These are phyloP conservation scores for Coemansia biformis DNA, from an alignment of 192 early-diverging fungal genomes.

Conservation along the genomic window DNA sequence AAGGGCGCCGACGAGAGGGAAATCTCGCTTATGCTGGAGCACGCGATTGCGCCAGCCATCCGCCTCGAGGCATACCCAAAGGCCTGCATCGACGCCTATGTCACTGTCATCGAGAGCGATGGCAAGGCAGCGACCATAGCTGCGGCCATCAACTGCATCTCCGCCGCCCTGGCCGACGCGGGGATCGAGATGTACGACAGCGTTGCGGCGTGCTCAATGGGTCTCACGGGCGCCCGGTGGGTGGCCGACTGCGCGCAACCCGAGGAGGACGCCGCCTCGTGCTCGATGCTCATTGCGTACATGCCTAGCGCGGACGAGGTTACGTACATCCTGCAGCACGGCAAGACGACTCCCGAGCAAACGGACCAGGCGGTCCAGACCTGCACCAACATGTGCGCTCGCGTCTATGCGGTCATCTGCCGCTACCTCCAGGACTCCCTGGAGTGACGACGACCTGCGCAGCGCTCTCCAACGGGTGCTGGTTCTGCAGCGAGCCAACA, in stretches of 20 bases:
- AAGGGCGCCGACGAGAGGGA: constrained; percentile 47
- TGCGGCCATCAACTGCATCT: constrained; percentile 51
- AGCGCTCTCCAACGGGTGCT: no score
- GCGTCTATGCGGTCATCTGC: constrained; percentile 47
- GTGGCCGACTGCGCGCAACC: constrained; percentile 36
- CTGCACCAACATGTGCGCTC: constrained; percentile 27
- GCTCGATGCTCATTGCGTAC: constrained; percentile 32
- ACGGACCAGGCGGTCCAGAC: constrained; percentile 38
- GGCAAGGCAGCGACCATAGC: constrained; percentile 48
- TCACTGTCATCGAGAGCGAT: constrained; percentile 53
- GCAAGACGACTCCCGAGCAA: constrained; percentile 33
- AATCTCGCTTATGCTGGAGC: constrained; percentile 37
- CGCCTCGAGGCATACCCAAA: constrained; percentile 51
- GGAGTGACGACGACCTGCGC: constrained; percentile 9
- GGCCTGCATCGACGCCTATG: constrained; percentile 44
- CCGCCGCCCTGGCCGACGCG: constrained; percentile 48
- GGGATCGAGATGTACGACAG: constrained; percentile 52
- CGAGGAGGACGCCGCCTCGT: constrained; percentile 27
- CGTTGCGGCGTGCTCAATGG: constrained; percentile 48
- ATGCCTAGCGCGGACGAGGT: constrained; percentile 50
- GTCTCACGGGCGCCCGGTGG: constrained; percentile 25
- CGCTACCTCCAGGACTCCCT: constrained; percentile 30
- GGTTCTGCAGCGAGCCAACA: not conserved
- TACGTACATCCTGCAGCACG: constrained; percentile 46
- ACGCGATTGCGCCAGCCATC: constrained; percentile 47